Conservation (phyloP, 805 yeast genomes). For the Torulaspora indica region DNA sequence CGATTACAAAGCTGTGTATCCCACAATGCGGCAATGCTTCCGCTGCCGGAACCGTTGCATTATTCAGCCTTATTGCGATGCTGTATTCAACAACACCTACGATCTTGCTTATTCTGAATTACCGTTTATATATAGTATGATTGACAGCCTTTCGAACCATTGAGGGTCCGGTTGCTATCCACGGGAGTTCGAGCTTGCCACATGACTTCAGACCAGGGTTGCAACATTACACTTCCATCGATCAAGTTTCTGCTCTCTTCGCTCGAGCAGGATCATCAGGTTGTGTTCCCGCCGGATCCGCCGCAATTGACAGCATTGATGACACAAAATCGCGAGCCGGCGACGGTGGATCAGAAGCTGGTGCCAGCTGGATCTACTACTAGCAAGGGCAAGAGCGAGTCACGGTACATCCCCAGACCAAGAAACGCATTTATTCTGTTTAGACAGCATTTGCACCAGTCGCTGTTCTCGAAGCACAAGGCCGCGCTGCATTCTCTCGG, state of each 20-base stretch:
- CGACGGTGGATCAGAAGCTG: no score
- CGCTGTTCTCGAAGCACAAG: conserved; percentile 37
- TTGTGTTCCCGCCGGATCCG: not conserved
- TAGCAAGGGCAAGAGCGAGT: conserved; percentile 2
- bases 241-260: conserved; percentile 8
- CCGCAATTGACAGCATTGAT: not conserved
- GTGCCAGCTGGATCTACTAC: no score
- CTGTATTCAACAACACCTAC: no score
- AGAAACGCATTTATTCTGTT: conserved; percentile 81
- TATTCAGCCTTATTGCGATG: no score
- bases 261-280: not conserved
- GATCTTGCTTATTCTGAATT: no score
- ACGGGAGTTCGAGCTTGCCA: no score
- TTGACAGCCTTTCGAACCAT: not conserved
- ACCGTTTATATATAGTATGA: not conserved
- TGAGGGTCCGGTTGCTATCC: no score
- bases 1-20: no score
- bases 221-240: conserved; percentile 10
- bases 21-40: no score
- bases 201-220: not conserved
- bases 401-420: conserved; percentile 51
- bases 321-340: not conserved
- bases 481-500: conserved; percentile 32
- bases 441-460: conserved; percentile 75
- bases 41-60: no score